Evolutionary conservation across 2,329 filamentous ascomycete genomes (phyloP), one percentile per base, ranked within the genome.

Genomic region (Leptosphaerulina australis): DNA sequence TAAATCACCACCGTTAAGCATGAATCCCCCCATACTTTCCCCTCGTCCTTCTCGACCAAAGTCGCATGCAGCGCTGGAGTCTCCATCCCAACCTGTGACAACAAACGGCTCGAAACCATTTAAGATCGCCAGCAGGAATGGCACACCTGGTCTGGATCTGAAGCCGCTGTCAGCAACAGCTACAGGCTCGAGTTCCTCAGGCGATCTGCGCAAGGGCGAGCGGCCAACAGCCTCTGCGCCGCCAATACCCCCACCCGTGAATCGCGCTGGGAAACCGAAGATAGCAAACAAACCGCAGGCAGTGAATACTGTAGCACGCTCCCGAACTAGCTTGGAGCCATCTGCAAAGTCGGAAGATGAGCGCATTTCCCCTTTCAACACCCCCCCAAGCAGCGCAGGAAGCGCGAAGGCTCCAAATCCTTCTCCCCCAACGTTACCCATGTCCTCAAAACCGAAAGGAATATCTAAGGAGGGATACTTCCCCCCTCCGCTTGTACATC

Each of bases 231-330:
- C 79, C 9, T 67, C 68, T 22, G 63, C 66, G n/a, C 60, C 68
- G 8, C 58, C 65, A 10, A 59, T 70, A 20, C 89, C 90, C 8
- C 90, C 91, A 4, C 88, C 88, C 0, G 81, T 92, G 28, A 94
- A 95, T 69, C 85, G 92, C 45, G 85, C 86, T 22, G 89, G 90
- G 30, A 96, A 95, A 71, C 87, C 88, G 3, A 86, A 84, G 62
- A 81, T 88, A 44, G 79, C 79, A 9, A 69, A 73, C 8, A 83
- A 84, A 39, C 59, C 67, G 3, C 65, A 68, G 25, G 63, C 71
- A 3, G 54, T 63, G 5, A 67, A 71, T 14, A 48, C 56, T 5
- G 22, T 56, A 22, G 40, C 55, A 4, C 67, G 61, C 18, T 36
- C 48, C 3, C 35, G 48, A 21, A 33, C 58, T 5, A 63, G 59